These are phyloP conservation scores for Carex cristatella DNA, from an alignment of 176 grass and related monocot genomes.

Conservation along the genomic window DNA sequence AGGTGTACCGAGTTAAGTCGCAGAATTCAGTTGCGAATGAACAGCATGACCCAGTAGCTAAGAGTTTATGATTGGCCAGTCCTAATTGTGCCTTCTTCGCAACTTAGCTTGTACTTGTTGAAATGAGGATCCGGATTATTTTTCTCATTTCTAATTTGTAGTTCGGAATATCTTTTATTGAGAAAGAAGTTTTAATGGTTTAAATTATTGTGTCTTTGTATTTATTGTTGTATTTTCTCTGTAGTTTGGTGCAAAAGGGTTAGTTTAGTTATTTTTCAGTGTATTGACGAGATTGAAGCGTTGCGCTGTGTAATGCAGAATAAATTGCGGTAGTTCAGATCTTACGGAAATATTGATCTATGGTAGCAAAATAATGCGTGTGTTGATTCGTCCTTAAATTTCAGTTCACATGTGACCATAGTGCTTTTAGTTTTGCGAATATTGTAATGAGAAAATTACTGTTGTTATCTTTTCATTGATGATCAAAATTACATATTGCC, in stretches of 20 bases:
- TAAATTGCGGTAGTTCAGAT: background rate
- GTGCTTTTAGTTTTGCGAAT: background rate
- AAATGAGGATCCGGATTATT: background rate
- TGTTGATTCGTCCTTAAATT: background rate
- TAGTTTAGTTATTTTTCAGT: background rate
- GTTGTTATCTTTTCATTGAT: background rate
- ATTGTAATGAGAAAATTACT: background rate
- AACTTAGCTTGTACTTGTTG: background rate
- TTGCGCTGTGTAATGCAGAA: background rate
- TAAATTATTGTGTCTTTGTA: background rate
- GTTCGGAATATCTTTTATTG: background rate
- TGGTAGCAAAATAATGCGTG: background rate
- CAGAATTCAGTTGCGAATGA: conserved; percentile 7
- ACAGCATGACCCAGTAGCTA: conserved; percentile 5
- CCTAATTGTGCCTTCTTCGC: background rate
- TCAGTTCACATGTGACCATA: background rate
- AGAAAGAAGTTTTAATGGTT: background rate
- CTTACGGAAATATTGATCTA: background rate
- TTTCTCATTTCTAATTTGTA: background rate
- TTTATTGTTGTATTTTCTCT: background rate
- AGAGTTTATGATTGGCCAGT: background rate
- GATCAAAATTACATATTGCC: background rate
- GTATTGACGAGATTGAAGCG: background rate
- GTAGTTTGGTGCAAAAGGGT: conserved; percentile 1
- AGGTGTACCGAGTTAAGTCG: conserved; percentile 15